These are phyloP conservation scores for Talinum fruticosum DNA, from an alignment of 148 eudicot species.

Conservation along the genomic window DNA sequence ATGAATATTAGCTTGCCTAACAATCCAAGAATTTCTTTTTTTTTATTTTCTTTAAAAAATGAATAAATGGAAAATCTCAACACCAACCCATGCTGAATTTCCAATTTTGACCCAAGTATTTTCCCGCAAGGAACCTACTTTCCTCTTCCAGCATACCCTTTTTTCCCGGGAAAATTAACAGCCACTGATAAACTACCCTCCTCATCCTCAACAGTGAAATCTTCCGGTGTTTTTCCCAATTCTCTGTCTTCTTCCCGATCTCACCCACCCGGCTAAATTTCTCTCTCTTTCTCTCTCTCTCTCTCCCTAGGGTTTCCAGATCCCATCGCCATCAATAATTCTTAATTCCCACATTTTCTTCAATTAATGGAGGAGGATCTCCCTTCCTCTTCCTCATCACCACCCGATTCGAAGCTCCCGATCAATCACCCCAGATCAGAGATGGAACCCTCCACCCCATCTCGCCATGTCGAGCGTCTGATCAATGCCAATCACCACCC, in stretches of 20 bases:
- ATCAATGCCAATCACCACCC: conserved; percentile 45
- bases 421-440: conserved; percentile 13
- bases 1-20: too few species aligned
- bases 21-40: too few species aligned
- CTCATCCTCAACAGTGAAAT: background rate
- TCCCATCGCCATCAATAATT: conserved; percentile 7
- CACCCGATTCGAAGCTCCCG: conserved; percentile 15
- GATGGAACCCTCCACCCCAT: conserved; percentile 34
- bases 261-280: background rate
- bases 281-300: conserved; percentile 29
- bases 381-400: conserved; percentile 19
- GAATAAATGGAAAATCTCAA: too few species aligned
- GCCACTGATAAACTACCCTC: conserved; percentile 3
- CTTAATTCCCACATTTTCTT: background rate
- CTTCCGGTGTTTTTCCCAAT: background rate
- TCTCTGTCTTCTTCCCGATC: background rate
- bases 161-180: conserved; percentile 38
- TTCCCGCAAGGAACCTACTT: conserved; percentile 28
- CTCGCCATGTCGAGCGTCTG: conserved; percentile 32
- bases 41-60: too few species aligned
- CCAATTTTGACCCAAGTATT: background rate
- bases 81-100: background rate
- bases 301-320: conserved; percentile 19
- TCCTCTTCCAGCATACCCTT: background rate
- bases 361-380: conserved; percentile 24